Conservation (phyloP, 805 yeast genomes). For the Metschnikowia aberdeeniae region DNA sequence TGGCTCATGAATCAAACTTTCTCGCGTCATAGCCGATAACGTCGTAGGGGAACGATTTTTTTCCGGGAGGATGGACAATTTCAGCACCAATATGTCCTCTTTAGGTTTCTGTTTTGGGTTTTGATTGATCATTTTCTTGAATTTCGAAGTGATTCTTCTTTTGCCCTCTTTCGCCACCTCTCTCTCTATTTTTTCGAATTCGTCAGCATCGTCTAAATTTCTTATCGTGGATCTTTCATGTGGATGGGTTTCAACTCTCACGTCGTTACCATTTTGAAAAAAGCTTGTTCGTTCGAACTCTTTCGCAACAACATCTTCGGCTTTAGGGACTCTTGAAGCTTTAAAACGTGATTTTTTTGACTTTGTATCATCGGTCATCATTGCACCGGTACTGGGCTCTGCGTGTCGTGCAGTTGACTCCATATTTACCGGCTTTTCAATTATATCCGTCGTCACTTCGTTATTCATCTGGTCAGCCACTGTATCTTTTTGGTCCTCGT, state of each 20-base stretch:
- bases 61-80: neutral
- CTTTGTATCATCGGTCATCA: neutral
- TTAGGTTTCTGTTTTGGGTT: slow-evolving; percentile 9
- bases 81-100: neutral
- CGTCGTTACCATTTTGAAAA: neutral
- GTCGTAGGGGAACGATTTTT: neutral
- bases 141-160: slow-evolving; percentile 9
- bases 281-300: neutral
- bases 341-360: neutral
- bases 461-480: neutral
- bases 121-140: slow-evolving; percentile 11
- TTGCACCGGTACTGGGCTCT: neutral
- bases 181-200: slow-evolving; percentile 1
- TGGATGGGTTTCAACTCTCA: neutral
- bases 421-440: neutral
- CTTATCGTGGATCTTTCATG: no score
- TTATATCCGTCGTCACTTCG: slow-evolving; percentile 3
- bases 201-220: neutral
- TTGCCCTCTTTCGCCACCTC: neutral
- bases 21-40: no score
- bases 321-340: neutral
- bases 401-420: no score
- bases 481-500: neutral
- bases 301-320: neutral
- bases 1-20: neutral